Evolutionary conservation across 371 early-diverging fungal species (phyloP), one percentile per base, ranked within the genome.

Genomic region (Circinella umbellata): DNA sequence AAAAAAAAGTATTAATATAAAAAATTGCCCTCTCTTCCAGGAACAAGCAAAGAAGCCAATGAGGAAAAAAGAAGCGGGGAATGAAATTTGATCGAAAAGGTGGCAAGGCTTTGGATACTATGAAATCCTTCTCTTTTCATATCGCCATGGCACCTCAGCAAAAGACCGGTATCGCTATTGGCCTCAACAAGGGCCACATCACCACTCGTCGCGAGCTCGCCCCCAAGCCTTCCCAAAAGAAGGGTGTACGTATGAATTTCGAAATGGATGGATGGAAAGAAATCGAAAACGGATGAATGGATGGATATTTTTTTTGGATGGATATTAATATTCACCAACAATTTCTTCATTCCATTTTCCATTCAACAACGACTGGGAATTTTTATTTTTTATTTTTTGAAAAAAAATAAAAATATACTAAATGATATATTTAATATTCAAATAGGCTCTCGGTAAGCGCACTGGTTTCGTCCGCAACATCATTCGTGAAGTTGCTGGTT

Each of bases 401-500:
- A 27, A 27, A 27, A 27, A 27, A 27, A 27, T 27, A 27, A 27
- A 27, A 27, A 27, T 27, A 27, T 27, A 27, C 27, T 27, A 27
- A 27, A 27, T 27, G 27, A 27, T 27, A 27, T 27, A 4, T 10
- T 27, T 46, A 15, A 46, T 51, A 34, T 46, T 27, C 2, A 8
- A 69, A 66, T 82, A 92, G 92, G 84, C 80, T 78, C 83, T 89
- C 76, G 84, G 89, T 83, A 93, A 94, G 90, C 94, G 95, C 79
- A 92, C 91, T 77, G 83, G 83, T 80, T 96, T 98, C 79, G 97
- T 99, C 69, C 93, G 94, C 81, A 92, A 90, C 78, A 80, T 98
- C 74, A 85, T 98, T 81, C 96, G 99, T 79, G 99, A 99, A 88
- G 98, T 99, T 57, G 91, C 90, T 73, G 99, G 99, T 70, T 98